Conservation (phyloP, 495 filamentous ascomycete species). For the Coniosporium apollinis region DNA sequence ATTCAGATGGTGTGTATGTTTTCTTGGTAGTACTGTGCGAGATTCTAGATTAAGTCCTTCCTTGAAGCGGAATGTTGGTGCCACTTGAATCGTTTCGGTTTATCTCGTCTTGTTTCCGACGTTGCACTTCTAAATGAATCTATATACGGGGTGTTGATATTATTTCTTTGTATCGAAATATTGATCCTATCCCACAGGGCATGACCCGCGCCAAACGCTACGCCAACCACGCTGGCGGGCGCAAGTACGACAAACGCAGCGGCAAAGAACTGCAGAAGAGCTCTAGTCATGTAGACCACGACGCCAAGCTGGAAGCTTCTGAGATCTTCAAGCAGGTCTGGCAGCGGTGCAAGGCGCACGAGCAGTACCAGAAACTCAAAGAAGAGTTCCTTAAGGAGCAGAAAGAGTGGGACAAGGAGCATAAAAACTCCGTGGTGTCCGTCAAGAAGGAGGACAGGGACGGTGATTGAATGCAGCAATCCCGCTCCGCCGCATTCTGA, state of each 20-base stretch:
- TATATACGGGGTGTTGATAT: no score
- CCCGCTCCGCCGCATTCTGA: no score
- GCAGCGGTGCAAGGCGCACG: constrained; percentile 24
- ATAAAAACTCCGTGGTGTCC: constrained; percentile 2
- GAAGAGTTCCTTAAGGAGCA: constrained; percentile 24
- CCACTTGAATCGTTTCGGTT: no score
- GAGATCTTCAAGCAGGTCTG: constrained; percentile 26
- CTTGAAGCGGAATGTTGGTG: no score
- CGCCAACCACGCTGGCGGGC: constrained; percentile 33
- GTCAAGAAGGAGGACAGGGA: not conserved
- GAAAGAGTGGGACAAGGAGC: constrained; percentile 22
- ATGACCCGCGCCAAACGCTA: constrained; percentile 36
- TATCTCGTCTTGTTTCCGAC: no score
- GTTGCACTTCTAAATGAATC: no score
- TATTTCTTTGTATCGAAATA: no score
- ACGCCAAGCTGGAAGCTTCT: constrained; percentile 20
- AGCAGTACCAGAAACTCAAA: constrained; percentile 25
- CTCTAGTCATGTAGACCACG: constrained; percentile 12
- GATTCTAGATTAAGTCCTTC: no score
- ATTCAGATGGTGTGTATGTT: no score
- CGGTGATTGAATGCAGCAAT: no score
- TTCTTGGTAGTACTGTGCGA: no score
- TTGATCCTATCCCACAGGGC: no score
- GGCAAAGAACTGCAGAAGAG: constrained; percentile 15
- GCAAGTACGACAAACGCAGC: constrained; percentile 25